Conservation (phyloP, 345 rosid genomes). For the Euphorbia pulcherrima region DNA sequence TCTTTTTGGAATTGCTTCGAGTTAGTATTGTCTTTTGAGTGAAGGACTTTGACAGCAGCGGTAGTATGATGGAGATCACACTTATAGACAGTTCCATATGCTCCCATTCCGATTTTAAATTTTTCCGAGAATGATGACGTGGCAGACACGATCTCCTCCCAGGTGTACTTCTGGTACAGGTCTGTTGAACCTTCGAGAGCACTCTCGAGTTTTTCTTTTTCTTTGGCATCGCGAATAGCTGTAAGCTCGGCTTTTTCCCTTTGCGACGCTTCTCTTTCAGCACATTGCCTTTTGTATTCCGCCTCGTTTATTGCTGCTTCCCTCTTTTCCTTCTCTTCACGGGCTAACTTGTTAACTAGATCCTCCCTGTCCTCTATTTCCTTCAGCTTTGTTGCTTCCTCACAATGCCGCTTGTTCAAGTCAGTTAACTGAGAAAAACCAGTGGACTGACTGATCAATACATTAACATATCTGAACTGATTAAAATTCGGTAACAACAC, state of each 20-base stretch:
- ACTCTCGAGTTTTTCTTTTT: constrained; percentile 63
- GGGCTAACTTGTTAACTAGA: constrained; percentile 48
- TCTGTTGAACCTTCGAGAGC: constrained; percentile 47
- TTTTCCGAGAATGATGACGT: constrained; percentile 77
- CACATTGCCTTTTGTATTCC: constrained; percentile 33
- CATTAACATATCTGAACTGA: constrained; percentile 5
- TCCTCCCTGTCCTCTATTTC: constrained; percentile 52
- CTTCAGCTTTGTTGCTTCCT: constrained; percentile 54
- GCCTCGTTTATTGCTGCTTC: constrained; percentile 58
- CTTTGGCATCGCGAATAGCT: constrained; percentile 50
- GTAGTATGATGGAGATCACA: constrained; percentile 64
- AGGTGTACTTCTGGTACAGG: constrained; percentile 53
- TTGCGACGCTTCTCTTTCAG: constrained; percentile 51
- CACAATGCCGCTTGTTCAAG: constrained; percentile 43
- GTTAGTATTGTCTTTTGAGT: constrained; percentile 47
- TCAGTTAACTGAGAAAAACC: constrained; percentile 39
- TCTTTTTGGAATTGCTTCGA: constrained; percentile 73
- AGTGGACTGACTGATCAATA: neutral
- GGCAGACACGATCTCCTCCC: constrained; percentile 81
- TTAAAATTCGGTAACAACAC: neutral
- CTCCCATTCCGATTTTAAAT: constrained; percentile 69
- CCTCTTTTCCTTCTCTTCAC: constrained; percentile 51
- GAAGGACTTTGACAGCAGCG: constrained; percentile 86
- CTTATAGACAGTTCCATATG: constrained; percentile 74
- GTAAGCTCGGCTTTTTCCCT: constrained; percentile 57